Percentiles rank a stretch among this genome's conserved stretches.
Conservation (phyloP, 306 rosid genomes). For the Inga oerstediana region DNA sequence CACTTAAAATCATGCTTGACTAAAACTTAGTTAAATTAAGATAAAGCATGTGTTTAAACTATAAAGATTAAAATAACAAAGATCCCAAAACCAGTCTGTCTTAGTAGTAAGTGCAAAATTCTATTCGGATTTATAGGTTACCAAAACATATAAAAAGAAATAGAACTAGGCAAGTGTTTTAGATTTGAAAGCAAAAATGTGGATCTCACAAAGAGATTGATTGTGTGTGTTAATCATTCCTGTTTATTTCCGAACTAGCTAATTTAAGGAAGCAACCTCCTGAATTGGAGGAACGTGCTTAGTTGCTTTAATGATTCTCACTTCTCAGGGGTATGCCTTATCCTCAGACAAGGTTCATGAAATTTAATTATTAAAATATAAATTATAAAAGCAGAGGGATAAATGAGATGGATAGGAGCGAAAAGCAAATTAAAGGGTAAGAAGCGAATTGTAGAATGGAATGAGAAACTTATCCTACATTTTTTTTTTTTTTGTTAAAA, state of each 20-base stretch:
- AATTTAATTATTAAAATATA: not conserved
- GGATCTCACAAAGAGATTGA: not conserved
- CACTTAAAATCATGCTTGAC: too few relatives aligned
- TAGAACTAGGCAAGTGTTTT: not conserved
- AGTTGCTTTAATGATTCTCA: not conserved
- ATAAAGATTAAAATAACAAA: too few relatives aligned
- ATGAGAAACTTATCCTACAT: not conserved
- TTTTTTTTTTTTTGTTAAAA: not conserved
- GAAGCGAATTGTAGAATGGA: not conserved
- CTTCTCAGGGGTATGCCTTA: not conserved
- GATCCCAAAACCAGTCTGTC: too few relatives aligned
- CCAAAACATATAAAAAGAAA: not conserved
- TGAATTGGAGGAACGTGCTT: not conserved
- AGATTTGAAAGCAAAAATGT: not conserved
- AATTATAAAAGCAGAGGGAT: not conserved
- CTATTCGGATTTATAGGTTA: too few relatives aligned
- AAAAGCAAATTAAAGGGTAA: constrained; percentile 2
- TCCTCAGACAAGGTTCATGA: not conserved
- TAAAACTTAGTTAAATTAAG: not conserved
- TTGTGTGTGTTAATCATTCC: not conserved
- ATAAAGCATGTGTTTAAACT: not conserved
- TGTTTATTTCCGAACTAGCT: not conserved
- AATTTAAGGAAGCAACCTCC: not conserved
- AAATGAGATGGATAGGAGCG: not conserved
- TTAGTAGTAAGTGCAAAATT: too few relatives aligned